Evolutionary conservation across 2,329 filamentous ascomycete genomes (phyloP).

Genomic region (Aspergillus vadensis): DNA sequence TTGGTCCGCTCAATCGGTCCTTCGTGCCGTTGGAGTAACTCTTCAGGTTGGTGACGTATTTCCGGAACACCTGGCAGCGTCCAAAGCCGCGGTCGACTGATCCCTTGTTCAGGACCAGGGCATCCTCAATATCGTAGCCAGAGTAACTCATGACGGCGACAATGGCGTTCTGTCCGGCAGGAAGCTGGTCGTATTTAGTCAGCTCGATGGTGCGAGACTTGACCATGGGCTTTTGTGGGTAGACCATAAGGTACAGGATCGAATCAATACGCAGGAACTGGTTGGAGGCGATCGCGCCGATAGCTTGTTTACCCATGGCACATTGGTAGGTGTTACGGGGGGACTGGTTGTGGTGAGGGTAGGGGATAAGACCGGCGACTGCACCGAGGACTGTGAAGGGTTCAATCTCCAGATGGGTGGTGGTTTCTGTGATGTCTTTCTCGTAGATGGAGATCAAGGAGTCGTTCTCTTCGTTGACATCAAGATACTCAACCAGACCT

Average conservation of each 20-base stretch:
- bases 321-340: slow-evolving; percentile 98
- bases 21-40: slow-evolving; percentile 80
- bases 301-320: slow-evolving; percentile 99
- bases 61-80: slow-evolving; percentile 96
- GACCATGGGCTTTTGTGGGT: slow-evolving; percentile 96
- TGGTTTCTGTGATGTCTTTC: slow-evolving; percentile 75
- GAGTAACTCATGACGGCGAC: slow-evolving; percentile 99
- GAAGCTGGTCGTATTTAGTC: slow-evolving; percentile 95
- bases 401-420: slow-evolving; percentile 95
- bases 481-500: slow-evolving; percentile 92
- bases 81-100: slow-evolving; percentile 94
- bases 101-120: slow-evolving; percentile 92
- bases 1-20: slow-evolving; percentile 62
- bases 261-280: slow-evolving; percentile 98
- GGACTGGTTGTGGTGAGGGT: slow-evolving; percentile 98
- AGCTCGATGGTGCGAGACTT: slow-evolving; percentile 96
- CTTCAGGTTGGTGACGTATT: slow-evolving; percentile 83
- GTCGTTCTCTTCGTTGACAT: slow-evolving; percentile 98
- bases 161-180: slow-evolving; percentile 93
- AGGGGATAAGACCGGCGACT: slow-evolving; percentile 93
- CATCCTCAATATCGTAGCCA: slow-evolving; percentile 99
- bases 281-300: slow-evolving; percentile 96
- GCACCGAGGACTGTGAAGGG: slow-evolving; percentile 96
- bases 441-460: slow-evolving; percentile 91
- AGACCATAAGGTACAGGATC: slow-evolving; percentile 92